phyloP scores from a whole-genome alignment of 345 rosid species.

The Lepidium sativum region DNA sequence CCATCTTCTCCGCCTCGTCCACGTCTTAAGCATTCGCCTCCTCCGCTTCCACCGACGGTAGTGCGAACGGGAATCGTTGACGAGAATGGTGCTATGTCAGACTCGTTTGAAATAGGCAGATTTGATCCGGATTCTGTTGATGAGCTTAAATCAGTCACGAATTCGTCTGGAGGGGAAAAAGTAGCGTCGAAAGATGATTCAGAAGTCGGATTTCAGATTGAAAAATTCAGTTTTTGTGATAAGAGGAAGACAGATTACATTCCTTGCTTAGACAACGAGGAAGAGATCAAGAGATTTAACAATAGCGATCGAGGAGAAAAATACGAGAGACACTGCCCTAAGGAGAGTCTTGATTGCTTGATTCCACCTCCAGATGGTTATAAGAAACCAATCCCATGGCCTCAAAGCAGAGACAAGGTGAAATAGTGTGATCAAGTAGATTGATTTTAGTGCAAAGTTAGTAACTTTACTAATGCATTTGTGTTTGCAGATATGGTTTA shows the following conservation, averaged over 20 bases:
- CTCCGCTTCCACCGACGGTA: conserved; percentile 34
- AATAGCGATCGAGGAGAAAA: conserved; percentile 20
- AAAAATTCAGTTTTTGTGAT: conserved; percentile 29
- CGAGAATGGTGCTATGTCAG: conserved; percentile 50
- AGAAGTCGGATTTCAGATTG: background rate
- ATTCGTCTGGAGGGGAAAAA: conserved; percentile 1
- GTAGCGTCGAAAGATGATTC: background rate
- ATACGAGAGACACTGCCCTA: conserved; percentile 56
- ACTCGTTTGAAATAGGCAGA: conserved; percentile 38
- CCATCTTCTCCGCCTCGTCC: conserved; percentile 20
- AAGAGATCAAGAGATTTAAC: conserved; percentile 32
- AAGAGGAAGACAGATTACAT: conserved; percentile 34
- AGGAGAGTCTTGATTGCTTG: conserved; percentile 39
- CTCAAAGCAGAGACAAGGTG: conserved; percentile 58
- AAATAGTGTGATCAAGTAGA: background rate
- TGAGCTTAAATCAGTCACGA: conserved; percentile 11
- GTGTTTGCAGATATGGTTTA: conserved; percentile 46
- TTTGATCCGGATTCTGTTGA: conserved; percentile 28
- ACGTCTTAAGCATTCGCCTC: conserved; percentile 12
- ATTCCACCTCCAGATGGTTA: conserved; percentile 47
- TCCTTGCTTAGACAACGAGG: conserved; percentile 43
- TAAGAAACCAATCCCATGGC: conserved; percentile 44
- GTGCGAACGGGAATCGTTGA: conserved; percentile 48
- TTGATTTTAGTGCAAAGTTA: background rate
- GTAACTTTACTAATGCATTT: background rate